A percentile compares a stretch with the other conserved stretches of the same genome.
Evolutionary conservation across 257 asterid species (phyloP).

Genomic region (Catharanthus roseus): DNA sequence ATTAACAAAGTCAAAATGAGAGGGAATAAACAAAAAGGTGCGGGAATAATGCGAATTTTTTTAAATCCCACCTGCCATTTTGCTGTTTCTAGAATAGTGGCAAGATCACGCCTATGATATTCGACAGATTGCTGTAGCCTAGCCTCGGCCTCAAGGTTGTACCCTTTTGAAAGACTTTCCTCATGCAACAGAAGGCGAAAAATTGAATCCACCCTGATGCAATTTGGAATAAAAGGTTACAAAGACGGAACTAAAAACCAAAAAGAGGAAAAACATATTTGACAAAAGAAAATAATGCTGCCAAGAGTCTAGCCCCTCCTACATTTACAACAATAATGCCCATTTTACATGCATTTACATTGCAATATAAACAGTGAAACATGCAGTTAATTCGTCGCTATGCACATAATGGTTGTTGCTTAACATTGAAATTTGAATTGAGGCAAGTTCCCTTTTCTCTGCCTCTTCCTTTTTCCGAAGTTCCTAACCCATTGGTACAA

Average conservation of each 20-base stretch:
- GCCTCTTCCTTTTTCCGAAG: not conserved
- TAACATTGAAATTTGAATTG: not conserved
- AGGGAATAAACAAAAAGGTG: not conserved
- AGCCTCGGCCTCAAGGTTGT: slow-evolving; percentile 16
- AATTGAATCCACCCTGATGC: slow-evolving; percentile 32
- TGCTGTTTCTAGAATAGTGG: slow-evolving; percentile 35
- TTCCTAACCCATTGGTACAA: not conserved
- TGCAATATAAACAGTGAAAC: not conserved
- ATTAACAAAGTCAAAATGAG: slow-evolving; percentile 8
- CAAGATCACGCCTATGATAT: slow-evolving; percentile 34
- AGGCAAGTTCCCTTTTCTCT: not conserved
- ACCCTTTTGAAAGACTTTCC: slow-evolving; percentile 24
- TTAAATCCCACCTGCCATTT: slow-evolving; percentile 39
- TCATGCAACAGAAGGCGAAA: slow-evolving; percentile 37
- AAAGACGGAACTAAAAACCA: not conserved
- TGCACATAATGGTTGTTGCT: not conserved
- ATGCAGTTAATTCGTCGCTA: not conserved
- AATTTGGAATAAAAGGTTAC: not conserved
- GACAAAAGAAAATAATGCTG: not conserved
- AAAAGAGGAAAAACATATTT: not conserved
- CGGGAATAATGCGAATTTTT: not conserved
- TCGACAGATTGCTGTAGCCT: slow-evolving; percentile 26
- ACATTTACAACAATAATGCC: not conserved
- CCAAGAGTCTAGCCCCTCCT: not conserved
- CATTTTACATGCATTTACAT: not conserved